Evolutionary conservation across 2,329 filamentous ascomycete species (phyloP).

Genomic region (Alternaria alternata): DNA sequence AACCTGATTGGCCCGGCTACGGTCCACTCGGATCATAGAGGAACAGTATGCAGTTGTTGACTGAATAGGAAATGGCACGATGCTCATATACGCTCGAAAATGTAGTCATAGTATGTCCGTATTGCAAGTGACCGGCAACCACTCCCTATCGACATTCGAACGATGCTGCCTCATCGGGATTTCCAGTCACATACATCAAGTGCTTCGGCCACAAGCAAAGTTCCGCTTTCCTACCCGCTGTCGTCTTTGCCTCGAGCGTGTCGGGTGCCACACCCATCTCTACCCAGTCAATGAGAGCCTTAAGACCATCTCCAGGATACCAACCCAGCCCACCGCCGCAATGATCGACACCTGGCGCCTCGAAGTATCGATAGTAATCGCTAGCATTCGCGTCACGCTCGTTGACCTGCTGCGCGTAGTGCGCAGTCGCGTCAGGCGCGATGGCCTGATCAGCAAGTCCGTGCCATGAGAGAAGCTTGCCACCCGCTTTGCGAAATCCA

Average conservation of each 20-base stretch:
- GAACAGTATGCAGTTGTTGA: neutral
- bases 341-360: constrained; percentile 43
- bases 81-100: neutral
- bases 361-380: constrained; percentile 42
- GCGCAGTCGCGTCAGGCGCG: constrained; percentile 17
- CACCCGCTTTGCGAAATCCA: constrained; percentile 24
- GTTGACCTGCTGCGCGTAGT: constrained; percentile 22
- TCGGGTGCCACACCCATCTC: constrained; percentile 36
- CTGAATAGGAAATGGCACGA: neutral
- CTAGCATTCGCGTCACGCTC: constrained; percentile 19
- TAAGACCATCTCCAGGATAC: constrained; percentile 30
- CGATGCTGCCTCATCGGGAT: constrained; percentile 5
- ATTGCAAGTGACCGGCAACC: neutral
- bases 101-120: neutral
- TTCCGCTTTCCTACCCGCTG: constrained; percentile 7
- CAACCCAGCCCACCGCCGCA: constrained; percentile 33
- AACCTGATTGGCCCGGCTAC: neutral
- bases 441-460: constrained; percentile 27
- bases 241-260: constrained; percentile 21
- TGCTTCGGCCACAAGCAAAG: constrained; percentile 28
- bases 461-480: constrained; percentile 35
- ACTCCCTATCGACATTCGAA: constrained; percentile 10
- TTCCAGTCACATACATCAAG: constrained; percentile 19
- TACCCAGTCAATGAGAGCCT: constrained; percentile 39
- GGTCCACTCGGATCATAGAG: neutral